A percentile compares a stretch with the other conserved stretches of the same genome.
Conservation (phyloP, 495 filamentous ascomycete species). For the Annulohypoxylon nitens region DNA sequence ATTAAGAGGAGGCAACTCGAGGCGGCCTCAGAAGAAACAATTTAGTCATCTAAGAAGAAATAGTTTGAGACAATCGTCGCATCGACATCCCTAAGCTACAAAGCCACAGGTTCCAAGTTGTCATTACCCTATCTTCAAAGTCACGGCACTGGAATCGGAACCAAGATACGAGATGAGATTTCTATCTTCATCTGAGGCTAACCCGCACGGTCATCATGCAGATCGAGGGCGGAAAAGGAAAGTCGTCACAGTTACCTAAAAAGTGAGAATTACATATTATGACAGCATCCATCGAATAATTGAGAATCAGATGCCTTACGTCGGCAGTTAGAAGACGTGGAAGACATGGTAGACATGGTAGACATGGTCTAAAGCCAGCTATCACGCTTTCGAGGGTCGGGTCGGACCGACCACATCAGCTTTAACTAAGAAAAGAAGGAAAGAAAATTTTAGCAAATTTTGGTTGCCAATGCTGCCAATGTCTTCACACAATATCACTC, state of each 20-base stretch:
- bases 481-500: constrained; percentile 17
- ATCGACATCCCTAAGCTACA: constrained; percentile 3
- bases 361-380: neutral
- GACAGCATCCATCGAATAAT: constrained; percentile 6
- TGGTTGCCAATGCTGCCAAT: constrained; percentile 1
- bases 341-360: too few species aligned
- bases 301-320: constrained; percentile 11
- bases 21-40: neutral
- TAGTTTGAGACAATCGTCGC: constrained; percentile 1
- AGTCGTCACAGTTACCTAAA: constrained; percentile 27
- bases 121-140: constrained; percentile 31
- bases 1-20: neutral
- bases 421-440: constrained; percentile 2
- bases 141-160: constrained; percentile 34
- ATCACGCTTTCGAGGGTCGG: constrained; percentile 7
- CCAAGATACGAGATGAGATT: constrained; percentile 11
- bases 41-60: neutral
- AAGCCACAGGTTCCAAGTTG: neutral
- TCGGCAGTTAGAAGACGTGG: constrained; percentile 5
- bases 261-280: constrained; percentile 9
- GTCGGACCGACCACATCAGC: constrained; percentile 3
- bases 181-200: constrained; percentile 13
- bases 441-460: neutral
- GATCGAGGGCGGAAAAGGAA: constrained; percentile 29
- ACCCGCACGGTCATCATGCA: constrained; percentile 27